Conservation (phyloP, 2,329 filamentous ascomycete species). For the Sporothrix pseudoabietina region DNA sequence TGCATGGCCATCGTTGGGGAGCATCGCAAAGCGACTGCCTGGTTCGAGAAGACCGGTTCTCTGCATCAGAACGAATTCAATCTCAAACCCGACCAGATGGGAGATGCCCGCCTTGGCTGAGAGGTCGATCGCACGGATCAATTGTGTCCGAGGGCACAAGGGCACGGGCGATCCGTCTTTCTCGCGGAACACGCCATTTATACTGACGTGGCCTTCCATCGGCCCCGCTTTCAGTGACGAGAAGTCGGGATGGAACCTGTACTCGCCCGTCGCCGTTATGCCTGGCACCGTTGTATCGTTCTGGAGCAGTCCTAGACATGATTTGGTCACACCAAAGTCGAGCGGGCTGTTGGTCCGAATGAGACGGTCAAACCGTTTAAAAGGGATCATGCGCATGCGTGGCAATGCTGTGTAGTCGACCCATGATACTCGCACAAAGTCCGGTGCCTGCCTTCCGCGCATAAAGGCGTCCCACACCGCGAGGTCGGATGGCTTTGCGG, state of each 20-base stretch:
- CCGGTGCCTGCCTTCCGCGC: slow-evolving; percentile 52
- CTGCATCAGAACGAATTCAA: slow-evolving; percentile 74
- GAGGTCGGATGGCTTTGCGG: slow-evolving; percentile 41
- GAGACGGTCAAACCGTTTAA: slow-evolving; percentile 56
- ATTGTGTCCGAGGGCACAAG: slow-evolving; percentile 66
- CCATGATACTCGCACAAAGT: slow-evolving; percentile 75
- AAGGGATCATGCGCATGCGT: slow-evolving; percentile 68
- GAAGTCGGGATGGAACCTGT: slow-evolving; percentile 67
- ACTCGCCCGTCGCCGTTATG: slow-evolving; percentile 63
- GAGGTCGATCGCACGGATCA: slow-evolving; percentile 57
- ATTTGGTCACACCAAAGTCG: slow-evolving; percentile 63
- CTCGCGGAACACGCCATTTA: slow-evolving; percentile 67
- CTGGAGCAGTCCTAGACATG: slow-evolving; percentile 67
- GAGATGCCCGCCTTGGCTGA: slow-evolving; percentile 56
- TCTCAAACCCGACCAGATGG: slow-evolving; percentile 75
- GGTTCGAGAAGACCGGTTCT: slow-evolving; percentile 37
- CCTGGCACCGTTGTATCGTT: slow-evolving; percentile 61
- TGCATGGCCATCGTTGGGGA: slow-evolving; percentile 65
- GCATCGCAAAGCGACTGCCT: slow-evolving; percentile 42
- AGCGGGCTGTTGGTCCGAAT: slow-evolving; percentile 50
- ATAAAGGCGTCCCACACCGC: slow-evolving; percentile 49
- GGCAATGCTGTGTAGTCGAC: slow-evolving; percentile 73
- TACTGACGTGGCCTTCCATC: slow-evolving; percentile 62
- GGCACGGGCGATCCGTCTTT: slow-evolving; percentile 52
- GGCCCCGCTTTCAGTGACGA: slow-evolving; percentile 62